A percentile compares a stretch with the other conserved stretches of the same genome.
Evolutionary conservation across 2,329 filamentous ascomycete species (phyloP).

Genomic region (Verticillium klebahnii): DNA sequence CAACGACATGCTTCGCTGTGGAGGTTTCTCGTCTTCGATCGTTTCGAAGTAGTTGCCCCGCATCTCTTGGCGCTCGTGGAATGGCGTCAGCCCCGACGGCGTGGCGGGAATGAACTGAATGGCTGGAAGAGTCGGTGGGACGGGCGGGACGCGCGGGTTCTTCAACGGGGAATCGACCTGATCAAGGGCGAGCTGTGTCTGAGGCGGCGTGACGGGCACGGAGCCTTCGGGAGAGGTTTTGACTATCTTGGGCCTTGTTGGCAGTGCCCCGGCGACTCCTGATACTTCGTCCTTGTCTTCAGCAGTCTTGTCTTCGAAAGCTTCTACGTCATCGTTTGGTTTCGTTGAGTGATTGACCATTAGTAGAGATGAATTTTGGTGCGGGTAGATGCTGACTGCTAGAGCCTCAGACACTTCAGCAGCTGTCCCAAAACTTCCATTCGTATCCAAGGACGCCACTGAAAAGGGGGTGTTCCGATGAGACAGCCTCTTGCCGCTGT

Average conservation of each 20-base stretch:
- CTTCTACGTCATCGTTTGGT: slow-evolving; percentile 40
- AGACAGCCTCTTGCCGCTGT: slow-evolving; percentile 49
- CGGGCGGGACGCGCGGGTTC: slow-evolving; percentile 56
- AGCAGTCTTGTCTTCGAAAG: slow-evolving; percentile 20
- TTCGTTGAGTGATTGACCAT: slow-evolving; percentile 53
- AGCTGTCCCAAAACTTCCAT: slow-evolving; percentile 40
- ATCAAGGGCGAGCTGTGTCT: slow-evolving; percentile 41
- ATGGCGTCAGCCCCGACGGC: slow-evolving; percentile 54
- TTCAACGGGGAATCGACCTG: slow-evolving; percentile 58
- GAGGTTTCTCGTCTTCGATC: slow-evolving; percentile 34
- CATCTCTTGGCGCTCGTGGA: slow-evolving; percentile 44
- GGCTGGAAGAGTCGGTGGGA: slow-evolving; percentile 25
- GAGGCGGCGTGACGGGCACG: slow-evolving; percentile 47
- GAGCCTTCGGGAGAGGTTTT: slow-evolving; percentile 32
- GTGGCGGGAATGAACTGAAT: slow-evolving; percentile 61
- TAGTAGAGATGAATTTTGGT: slow-evolving; percentile 60
- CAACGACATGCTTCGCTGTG: slow-evolving; percentile 40
- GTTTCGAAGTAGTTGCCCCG: slow-evolving; percentile 51
- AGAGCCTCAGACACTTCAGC: slow-evolving; percentile 59
- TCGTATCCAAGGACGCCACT: slow-evolving; percentile 56
- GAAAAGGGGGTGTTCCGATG: slow-evolving; percentile 60
- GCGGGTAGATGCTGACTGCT: slow-evolving; percentile 57
- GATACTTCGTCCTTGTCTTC: slow-evolving; percentile 23
- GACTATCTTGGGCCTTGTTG: slow-evolving; percentile 29
- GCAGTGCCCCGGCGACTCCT: slow-evolving; percentile 28